These are phyloP conservation scores for Capsicum baccatum DNA, from an alignment of 257 asterid genomes.

Conservation along the genomic window DNA sequence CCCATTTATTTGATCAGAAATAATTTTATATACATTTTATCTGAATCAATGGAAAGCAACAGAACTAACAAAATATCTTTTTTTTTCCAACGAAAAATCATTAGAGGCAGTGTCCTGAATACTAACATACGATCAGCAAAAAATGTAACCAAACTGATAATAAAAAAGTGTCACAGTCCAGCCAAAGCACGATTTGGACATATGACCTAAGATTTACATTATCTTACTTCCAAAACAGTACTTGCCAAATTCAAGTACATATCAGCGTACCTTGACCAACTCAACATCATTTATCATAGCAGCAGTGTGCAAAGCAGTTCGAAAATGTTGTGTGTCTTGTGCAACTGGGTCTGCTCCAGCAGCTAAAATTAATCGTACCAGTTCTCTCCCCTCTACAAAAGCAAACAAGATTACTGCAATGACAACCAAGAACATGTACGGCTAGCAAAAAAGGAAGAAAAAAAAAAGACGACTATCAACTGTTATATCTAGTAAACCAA, in stretches of 20 bases:
- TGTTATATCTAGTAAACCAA: slow-evolving; percentile 16
- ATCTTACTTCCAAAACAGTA: neutral
- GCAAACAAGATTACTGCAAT: neutral
- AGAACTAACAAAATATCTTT: neutral
- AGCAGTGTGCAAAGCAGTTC: slow-evolving; percentile 95
- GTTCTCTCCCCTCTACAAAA: slow-evolving; percentile 84
- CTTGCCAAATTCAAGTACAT: slow-evolving; percentile 13
- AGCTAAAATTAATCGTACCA: slow-evolving; percentile 77
- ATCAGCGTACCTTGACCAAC: slow-evolving; percentile 81
- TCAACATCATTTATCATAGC: slow-evolving; percentile 92
- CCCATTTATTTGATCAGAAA: neutral
- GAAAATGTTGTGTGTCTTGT: slow-evolving; percentile 82
- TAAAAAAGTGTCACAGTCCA: slow-evolving; percentile 4
- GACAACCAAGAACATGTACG: slow-evolving; percentile 19
- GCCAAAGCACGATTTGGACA: neutral
- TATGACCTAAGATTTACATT: neutral
- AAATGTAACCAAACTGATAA: neutral
- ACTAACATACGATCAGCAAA: neutral
- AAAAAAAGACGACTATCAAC: neutral
- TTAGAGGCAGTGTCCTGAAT: slow-evolving; percentile 9
- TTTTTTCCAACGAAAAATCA: neutral
- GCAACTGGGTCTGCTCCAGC: slow-evolving; percentile 95
- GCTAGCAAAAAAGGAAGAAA: neutral
- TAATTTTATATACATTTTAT: neutral
- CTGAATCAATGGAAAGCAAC: neutral